Percentiles rank a stretch among this genome's conserved stretches.
phyloP scores from a whole-genome alignment of 106 monocot species.

The Platanthera zijinensis region DNA sequence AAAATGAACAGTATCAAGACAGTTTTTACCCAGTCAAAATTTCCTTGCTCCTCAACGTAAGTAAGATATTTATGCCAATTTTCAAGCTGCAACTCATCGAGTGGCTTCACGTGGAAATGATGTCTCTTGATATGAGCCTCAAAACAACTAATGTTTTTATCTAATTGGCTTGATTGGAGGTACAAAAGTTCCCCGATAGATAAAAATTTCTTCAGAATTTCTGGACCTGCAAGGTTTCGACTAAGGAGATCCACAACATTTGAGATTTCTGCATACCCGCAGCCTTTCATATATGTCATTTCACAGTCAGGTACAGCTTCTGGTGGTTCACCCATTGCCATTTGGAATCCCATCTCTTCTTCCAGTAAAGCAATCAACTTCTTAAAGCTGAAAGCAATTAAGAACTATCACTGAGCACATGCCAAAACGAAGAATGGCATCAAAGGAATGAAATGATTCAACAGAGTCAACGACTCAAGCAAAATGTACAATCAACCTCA shows the following conservation, averaged over 20 bases:
- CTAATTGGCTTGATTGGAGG: constrained; percentile 40
- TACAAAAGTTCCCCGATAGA: constrained; percentile 47
- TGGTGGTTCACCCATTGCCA: constrained; percentile 4
- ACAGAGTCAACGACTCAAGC: neutral
- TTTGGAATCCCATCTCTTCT: constrained; percentile 36
- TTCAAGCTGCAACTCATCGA: constrained; percentile 62
- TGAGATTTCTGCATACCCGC: constrained; percentile 26
- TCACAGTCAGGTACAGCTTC: constrained; percentile 20
- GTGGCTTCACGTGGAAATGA: constrained; percentile 71
- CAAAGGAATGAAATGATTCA: neutral
- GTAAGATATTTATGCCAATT: constrained; percentile 94
- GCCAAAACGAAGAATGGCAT: neutral
- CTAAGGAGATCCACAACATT: constrained; percentile 25
- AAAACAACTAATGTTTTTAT: constrained; percentile 49
- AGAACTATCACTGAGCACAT: neutral
- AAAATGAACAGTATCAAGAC: neutral
- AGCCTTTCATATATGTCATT: constrained; percentile 12
- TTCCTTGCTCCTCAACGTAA: constrained; percentile 75
- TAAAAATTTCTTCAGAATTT: constrained; percentile 47
- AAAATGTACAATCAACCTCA: neutral
- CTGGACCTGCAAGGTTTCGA: constrained; percentile 19
- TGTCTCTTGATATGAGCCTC: constrained; percentile 59
- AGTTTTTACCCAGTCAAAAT: constrained; percentile 92
- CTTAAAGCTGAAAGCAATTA: constrained; percentile 52
- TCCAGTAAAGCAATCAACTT: constrained; percentile 46